Base-by-base conservation (phyloP, 2,329 filamentous ascomycete genomes). In the Pestalotiopsis sp. region DNA sequence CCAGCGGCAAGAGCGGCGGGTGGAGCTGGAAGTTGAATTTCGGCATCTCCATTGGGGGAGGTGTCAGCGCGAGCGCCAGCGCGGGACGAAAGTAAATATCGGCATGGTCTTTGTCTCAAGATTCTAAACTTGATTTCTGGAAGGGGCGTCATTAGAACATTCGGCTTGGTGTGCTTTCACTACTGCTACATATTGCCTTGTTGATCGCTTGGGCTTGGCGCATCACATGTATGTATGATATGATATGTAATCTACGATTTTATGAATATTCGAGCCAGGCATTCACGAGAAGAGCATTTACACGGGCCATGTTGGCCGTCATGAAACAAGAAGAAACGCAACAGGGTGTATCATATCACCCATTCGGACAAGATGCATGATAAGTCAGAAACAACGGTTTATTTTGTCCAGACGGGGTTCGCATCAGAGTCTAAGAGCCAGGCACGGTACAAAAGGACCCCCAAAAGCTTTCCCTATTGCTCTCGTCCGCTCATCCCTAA, bases 371-470 rank as follows among this genome's bases (percentile, higher is more conserved):
- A 52, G 45, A 52, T 9, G 45, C 45, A 52, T 6, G 11, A 1
- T 52, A 52, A 59, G 23, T 62, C 27, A 45, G 69, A 63, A 65
- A 68, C 59, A 67, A 78, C 83, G 81, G 82, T 83, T 84, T 82
- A 82, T 78, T 76, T 78, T 86, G 83, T 86, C 84, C 84, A 86
- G 83, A 85, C 84, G 83, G 31, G 83, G 82, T 81, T 82, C 81
- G 83, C 82, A 85, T 84, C 82, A 84, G 83, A 86, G 83, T 86
- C 85, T 86, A 87, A 83, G 78, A 82, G 83, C 83, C 81, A 81
- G 84, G 83, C 80, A 78, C 77, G 80, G 76, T 36, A 20, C 31
- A 74, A 80, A 36, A 78, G 76, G 80, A 82, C 80, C 80, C 83
- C 81, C 81, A 83, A 82, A 80, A 84, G 83, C 83, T 82, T 79